Percentiles rank a stretch among this genome's conserved stretches.
phyloP scores from a whole-genome alignment of 129 eudicot genomes.

The Cynara cardunculus region DNA sequence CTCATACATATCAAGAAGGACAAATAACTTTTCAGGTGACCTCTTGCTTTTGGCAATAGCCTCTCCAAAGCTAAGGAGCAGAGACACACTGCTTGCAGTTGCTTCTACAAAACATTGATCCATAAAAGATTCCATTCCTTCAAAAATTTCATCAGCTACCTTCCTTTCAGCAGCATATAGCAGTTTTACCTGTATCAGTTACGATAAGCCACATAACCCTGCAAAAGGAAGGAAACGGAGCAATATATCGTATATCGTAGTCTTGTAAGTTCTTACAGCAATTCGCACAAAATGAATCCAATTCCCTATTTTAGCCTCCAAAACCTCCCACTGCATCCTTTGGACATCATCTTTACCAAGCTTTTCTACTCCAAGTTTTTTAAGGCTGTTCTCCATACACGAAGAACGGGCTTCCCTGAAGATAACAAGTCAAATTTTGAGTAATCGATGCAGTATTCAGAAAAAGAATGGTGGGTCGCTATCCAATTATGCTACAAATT shows the following conservation, averaged over 20 bases:
- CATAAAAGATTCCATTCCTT: conserved; percentile 57
- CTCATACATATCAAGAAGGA: conserved; percentile 96
- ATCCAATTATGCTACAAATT: background rate
- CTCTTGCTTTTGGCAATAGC: conserved; percentile 90
- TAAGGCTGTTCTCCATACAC: conserved; percentile 68
- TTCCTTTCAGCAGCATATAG: conserved; percentile 75
- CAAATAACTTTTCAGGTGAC: conserved; percentile 91
- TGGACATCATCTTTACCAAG: conserved; percentile 92
- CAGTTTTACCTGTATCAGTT: conserved; percentile 59
- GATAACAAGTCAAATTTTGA: conserved; percentile 2
- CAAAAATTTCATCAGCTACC: conserved; percentile 75
- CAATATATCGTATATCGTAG: background rate
- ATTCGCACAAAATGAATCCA: conserved; percentile 91
- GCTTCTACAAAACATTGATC: conserved; percentile 80
- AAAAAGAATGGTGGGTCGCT: background rate
- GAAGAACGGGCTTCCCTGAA: conserved; percentile 71
- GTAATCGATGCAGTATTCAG: background rate
- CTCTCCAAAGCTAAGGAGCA: conserved; percentile 90
- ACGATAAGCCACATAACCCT: background rate
- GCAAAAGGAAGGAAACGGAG: background rate
- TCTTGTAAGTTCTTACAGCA: conserved; percentile 43
- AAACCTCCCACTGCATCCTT: conserved; percentile 90
- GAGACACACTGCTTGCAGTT: conserved; percentile 52
- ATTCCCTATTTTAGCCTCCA: conserved; percentile 93
- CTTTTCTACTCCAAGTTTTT: conserved; percentile 82